phyloP scores from a whole-genome alignment of 139 green algal species.

The Deuterostichococcus epilithicus region DNA sequence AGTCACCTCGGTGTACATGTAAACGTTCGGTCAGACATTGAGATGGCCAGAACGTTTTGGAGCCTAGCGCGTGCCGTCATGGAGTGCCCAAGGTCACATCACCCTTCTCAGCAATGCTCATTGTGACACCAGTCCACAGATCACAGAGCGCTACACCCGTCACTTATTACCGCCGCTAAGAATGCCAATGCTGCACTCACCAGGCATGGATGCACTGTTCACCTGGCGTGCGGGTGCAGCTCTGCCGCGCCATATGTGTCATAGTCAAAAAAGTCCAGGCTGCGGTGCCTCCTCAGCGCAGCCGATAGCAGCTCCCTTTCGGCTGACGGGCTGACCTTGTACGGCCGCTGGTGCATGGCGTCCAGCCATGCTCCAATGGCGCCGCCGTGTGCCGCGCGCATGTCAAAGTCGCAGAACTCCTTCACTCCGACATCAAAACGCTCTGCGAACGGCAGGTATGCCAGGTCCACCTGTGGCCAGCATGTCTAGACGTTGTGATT shows the following conservation, averaged over 20 bases:
- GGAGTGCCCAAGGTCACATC: no score
- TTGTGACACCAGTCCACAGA: no score
- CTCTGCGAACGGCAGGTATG: slow-evolving; percentile 34
- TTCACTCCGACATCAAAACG: slow-evolving; percentile 25
- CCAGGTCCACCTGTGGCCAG: slow-evolving; percentile 27
- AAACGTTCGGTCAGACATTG: no score
- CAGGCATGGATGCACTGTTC: no score
- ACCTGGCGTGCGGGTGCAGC: slow-evolving; percentile 52
- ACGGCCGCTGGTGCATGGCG: slow-evolving; percentile 27
- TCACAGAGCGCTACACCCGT: no score
- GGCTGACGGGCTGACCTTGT: slow-evolving; percentile 22
- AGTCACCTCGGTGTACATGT: no score
- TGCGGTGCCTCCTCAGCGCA: slow-evolving; percentile 33
- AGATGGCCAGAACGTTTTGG: no score
- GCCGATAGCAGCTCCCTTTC: slow-evolving; percentile 25
- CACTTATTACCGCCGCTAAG: no score
- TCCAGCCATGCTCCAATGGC: slow-evolving; percentile 28
- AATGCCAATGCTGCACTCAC: no score
- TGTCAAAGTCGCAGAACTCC: slow-evolving; percentile 15
- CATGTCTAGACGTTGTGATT: background rate
- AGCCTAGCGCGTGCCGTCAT: no score
- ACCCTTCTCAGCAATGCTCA: no score
- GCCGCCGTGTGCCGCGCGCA: slow-evolving; percentile 5
- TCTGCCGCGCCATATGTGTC: slow-evolving; percentile 23
- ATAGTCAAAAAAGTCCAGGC: slow-evolving; percentile 71